These are phyloP conservation scores for Suillus occidentalis DNA, from an alignment of 768 basidiomycete genomes.

Conservation along the genomic window DNA sequence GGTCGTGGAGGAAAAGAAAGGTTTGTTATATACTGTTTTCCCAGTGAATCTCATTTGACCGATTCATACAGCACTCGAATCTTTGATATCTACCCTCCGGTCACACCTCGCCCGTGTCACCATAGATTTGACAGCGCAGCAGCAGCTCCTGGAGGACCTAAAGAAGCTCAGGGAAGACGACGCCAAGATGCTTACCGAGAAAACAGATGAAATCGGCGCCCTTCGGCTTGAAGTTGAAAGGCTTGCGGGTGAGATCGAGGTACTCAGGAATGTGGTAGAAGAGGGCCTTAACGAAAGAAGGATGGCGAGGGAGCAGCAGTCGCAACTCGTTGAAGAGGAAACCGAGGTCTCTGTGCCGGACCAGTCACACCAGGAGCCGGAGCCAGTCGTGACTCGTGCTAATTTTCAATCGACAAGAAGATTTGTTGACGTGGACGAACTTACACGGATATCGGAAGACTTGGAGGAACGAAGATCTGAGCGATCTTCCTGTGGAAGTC, in stretches of 20 bases:
- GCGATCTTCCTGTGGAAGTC: constrained; percentile 31
- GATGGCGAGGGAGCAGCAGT: constrained; percentile 45
- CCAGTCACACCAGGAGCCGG: constrained; percentile 17
- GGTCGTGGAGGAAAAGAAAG: constrained; percentile 87
- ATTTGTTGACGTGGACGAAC: constrained; percentile 57
- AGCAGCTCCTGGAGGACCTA: constrained; percentile 65
- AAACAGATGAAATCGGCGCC: constrained; percentile 63
- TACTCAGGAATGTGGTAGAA: constrained; percentile 84
- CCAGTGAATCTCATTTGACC: constrained; percentile 10
- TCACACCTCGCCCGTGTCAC: constrained; percentile 78
- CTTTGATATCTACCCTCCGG: constrained; percentile 71
- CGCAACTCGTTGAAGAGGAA: constrained; percentile 12
- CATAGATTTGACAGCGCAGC: constrained; percentile 75
- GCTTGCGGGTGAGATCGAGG: constrained; percentile 82
- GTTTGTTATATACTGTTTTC: constrained; percentile 39
- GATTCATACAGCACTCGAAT: constrained; percentile 65
- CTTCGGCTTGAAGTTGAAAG: constrained; percentile 78
- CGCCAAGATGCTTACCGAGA: constrained; percentile 52
- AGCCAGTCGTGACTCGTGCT: constrained; percentile 9
- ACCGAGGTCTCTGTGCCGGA: constrained; percentile 5
- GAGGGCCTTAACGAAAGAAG: constrained; percentile 79
- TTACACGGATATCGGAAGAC: constrained; percentile 64
- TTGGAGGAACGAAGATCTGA: constrained; percentile 66
- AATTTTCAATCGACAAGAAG: constrained; percentile 20
- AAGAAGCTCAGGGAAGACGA: constrained; percentile 65